These are phyloP conservation scores for Leucoagaricus sp. DNA, from an alignment of 1,284 basidiomycete genomes.

Conservation along the genomic window DNA sequence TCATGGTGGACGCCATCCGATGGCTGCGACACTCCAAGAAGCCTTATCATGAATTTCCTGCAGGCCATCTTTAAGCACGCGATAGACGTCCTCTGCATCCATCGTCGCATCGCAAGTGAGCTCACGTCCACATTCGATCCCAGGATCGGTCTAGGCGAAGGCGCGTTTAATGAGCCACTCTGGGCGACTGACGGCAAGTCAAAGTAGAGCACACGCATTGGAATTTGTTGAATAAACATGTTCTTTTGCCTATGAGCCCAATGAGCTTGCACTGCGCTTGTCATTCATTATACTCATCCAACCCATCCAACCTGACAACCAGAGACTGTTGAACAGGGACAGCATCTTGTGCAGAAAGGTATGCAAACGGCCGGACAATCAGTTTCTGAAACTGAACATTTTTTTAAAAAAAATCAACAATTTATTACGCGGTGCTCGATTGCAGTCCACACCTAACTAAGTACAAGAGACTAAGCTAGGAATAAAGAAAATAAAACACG, in stretches of 20 bases:
- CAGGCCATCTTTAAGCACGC: background rate
- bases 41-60: too few species aligned
- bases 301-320: constrained; percentile 14
- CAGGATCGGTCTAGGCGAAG: background rate
- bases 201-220: constrained; percentile 13
- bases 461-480: too few species aligned
- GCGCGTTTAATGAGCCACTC: constrained; percentile 13
- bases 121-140: background rate
- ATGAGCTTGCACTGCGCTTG: constrained; percentile 12
- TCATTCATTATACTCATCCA: constrained; percentile 19
- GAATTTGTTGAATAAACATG: background rate
- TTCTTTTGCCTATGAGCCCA: background rate
- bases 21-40: too few species aligned
- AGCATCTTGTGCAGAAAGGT: too few species aligned
- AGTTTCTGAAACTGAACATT: too few species aligned
- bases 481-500: too few species aligned
- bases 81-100: background rate
- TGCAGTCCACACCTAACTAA: too few species aligned
- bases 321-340: background rate
- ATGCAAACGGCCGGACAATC: too few species aligned
- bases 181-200: constrained; percentile 21
- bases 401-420: too few species aligned
- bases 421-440: too few species aligned
- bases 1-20: too few species aligned
- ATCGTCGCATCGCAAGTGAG: background rate